phyloP scores from a whole-genome alignment of 208 protist species.

The Leishmania gerbilli region DNA sequence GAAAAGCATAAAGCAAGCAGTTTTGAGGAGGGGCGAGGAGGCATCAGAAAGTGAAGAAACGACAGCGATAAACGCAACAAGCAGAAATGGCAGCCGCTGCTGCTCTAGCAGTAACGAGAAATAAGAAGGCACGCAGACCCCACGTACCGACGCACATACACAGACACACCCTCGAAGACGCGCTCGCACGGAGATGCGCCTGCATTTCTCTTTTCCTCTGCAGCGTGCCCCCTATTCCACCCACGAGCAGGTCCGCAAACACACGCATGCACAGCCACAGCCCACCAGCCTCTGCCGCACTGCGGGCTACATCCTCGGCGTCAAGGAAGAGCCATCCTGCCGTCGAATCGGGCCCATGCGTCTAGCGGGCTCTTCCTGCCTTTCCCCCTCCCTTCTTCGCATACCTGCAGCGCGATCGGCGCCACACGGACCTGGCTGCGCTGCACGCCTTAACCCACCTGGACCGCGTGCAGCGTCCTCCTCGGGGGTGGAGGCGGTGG shows the following conservation, averaged over 20 bases:
- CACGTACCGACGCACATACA: not conserved
- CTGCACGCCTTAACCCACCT: not conserved
- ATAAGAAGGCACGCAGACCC: not conserved
- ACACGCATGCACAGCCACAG: constrained; percentile 2
- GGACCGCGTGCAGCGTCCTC: no score
- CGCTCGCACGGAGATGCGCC: not conserved
- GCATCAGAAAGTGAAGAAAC: not conserved
- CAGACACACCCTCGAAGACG: not conserved
- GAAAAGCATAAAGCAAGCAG: not conserved
- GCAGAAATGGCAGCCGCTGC: not conserved
- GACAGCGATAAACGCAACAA: not conserved
- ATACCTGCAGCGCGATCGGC: not conserved
- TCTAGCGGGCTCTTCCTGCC: not conserved
- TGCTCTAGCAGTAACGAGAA: not conserved
- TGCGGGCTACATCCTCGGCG: not conserved
- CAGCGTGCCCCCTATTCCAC: not conserved
- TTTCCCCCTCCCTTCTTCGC: not conserved
- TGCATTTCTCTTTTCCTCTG: not conserved
- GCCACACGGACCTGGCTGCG: not conserved
- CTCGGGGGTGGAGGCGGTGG: not conserved
- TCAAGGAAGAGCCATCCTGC: not conserved
- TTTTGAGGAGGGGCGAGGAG: not conserved
- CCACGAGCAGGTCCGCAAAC: not conserved
- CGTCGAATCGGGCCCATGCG: not conserved
- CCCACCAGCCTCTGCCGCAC: not conserved